Base-by-base conservation (phyloP, 1,284 basidiomycete species). In the Boletellus deceptivus region DNA sequence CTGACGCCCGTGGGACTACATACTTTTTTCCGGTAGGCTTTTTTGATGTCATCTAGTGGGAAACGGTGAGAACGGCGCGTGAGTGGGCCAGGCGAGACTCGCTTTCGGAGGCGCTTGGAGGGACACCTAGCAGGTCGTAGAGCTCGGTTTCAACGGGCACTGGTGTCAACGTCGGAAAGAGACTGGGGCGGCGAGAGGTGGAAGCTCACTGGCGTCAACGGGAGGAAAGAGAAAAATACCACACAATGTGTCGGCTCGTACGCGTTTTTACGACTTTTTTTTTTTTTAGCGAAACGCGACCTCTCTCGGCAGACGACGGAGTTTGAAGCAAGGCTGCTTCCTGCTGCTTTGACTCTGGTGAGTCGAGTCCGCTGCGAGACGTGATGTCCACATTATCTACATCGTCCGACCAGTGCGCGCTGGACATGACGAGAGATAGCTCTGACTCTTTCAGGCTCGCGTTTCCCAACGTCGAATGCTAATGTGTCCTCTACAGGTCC, bases 11-110 rank as follows among this genome's bases (percentile, higher is more conserved):
- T 43, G 39, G 43, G n/a, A 55, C 46, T 46, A 49, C 60, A 49
- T 62, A 89, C 91, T 84, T 93, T 93, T 74, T 82, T 89, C 67
- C 89, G 86, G 68, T 97, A 97, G 6, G 93, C 93, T 66, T 89
- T 91, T 72, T 94, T 95, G 65, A 97, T 91, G 59, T 96, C 91
- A 57, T 74, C 89, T 90, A 27, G 60, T 31, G 38, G 44, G 55
- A 43, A 46, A 27, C 25, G 8, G 17, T 59, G 53, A 56, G 57
- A 48, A 46, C 41, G 43, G 40, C 34, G n/a, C 29, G 10, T 43
- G 45, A 48, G 17, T 47, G 42, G 54, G 35, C 33, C 34, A 47
- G 24, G 33, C 27, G 14, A 44, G 43, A 40, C 65, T 40, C 62
- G 89, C 90, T 84, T 74, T 87, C 86, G 35, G 76, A 81, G 35